A percentile compares a stretch with the other conserved stretches of the same genome.
These are phyloP conservation scores for Pythium folliculosum DNA, from an alignment of 352 stramenopile species.

Conservation along the genomic window DNA sequence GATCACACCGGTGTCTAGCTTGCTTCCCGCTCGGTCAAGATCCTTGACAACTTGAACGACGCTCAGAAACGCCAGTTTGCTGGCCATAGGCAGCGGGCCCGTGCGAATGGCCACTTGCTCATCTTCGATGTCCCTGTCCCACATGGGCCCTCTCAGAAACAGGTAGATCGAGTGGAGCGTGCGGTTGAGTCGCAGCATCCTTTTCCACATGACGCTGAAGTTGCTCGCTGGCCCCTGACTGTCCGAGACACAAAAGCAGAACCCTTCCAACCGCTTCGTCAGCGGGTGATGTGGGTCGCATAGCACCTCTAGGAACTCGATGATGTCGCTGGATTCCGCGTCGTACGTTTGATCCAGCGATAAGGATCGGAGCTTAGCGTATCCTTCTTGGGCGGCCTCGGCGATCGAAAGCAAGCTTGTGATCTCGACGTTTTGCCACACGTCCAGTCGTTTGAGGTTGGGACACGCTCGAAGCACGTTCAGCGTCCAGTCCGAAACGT, in stretches of 20 bases:
- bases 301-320: neutral
- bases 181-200: neutral
- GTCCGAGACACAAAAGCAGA: neutral
- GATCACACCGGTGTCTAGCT: no score
- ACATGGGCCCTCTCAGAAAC: neutral
- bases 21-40: no score
- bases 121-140: neutral
- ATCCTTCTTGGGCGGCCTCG: neutral
- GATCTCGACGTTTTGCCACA: neutral
- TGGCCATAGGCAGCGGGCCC: neutral
- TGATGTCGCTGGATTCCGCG: neutral
- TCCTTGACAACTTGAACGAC: no score
- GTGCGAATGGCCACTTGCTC: neutral
- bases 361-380: neutral
- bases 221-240: no score
- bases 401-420: neutral
- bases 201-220: neutral
- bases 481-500: neutral
- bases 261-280: neutral
- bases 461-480: neutral
- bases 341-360: neutral
- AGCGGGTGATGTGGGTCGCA: neutral
- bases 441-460: neutral
- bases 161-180: neutral
- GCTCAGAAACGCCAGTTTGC: slow-evolving; percentile 4